Evolutionary conservation across 2,329 filamentous ascomycete species (phyloP), one percentile per base, ranked within the genome.

Genomic region (Monilinia polystroma): DNA sequence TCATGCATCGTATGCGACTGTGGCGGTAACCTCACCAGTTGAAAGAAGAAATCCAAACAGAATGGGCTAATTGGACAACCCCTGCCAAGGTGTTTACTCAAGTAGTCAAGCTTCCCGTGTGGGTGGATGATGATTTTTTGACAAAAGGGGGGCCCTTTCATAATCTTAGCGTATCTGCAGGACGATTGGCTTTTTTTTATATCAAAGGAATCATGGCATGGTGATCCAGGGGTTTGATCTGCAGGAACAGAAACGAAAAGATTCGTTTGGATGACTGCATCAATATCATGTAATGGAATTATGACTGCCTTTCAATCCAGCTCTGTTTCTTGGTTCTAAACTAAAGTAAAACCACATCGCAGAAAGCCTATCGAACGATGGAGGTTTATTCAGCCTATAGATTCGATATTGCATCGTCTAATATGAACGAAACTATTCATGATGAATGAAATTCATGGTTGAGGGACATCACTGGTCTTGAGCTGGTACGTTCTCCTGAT

Each of bases 51-150:
- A 49, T 49, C 18, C 38, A 7, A 12, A 49, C 4, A 2, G n/a
- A 70, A 43, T 16, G 69, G 49, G 5, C 20, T 51, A n/a, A 60
- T 66, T 66, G 63, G 55, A 20, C 51, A 29, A 23, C 47, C 63
- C 55, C 63, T 66, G 63, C 63, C 63, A 66, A 66, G 55, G 16
- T 49, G 18, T 16, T 35, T 45, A 26, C 12, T 52, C n/a, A 20
- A n/a, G 35, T 23, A 29, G 35, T 18, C 32, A 3, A 35, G 26
- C 35, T 20, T 32, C n/a, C n/a, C 26, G n/a, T 26, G 8, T 56
- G 16, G 16, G 18, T 6, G 43, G 45, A 47, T 20, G 45, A 47
- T 10, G n/a, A 1, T 47, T 29, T 53, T 53, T 20, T 41, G 29
- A 53, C 26, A 62, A 62, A 41, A 12, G 29, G 26, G 58, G 58